These are phyloP conservation scores for Alternaria arbusti DNA, from an alignment of 2,329 filamentous ascomycete species.

Conservation along the genomic window DNA sequence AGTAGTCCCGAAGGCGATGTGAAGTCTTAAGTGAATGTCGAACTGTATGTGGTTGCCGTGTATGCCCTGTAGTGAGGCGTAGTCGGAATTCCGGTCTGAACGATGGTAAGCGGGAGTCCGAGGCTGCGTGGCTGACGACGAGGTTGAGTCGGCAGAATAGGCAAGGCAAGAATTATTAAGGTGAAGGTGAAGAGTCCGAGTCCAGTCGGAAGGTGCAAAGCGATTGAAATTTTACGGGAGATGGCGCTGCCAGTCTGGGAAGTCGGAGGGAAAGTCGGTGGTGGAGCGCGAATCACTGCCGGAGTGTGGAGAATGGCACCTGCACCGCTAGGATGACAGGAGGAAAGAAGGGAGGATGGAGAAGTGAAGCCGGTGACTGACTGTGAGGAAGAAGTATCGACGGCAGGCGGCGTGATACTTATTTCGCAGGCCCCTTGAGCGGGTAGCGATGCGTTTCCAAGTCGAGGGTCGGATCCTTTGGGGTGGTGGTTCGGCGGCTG, in stretches of 20 bases:
- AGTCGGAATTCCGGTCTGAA: conserved; percentile 38
- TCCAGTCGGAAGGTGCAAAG: conserved; percentile 21
- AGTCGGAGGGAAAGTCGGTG: conserved; percentile 20
- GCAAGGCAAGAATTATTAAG: conserved; percentile 36
- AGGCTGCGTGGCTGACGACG: conserved; percentile 40
- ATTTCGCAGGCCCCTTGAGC: conserved; percentile 26
- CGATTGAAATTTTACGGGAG: conserved; percentile 15
- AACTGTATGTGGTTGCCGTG: conserved; percentile 21
- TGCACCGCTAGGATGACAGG: conserved; percentile 41
- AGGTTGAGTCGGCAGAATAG: conserved; percentile 30
- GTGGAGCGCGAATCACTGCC: conserved; percentile 33
- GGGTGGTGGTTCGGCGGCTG: conserved; percentile 34
- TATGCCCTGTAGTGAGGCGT: conserved; percentile 38
- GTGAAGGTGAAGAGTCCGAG: conserved; percentile 36
- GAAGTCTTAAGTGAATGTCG: conserved; percentile 24
- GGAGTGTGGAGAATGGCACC: conserved; percentile 31
- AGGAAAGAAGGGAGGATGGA: conserved; percentile 29
- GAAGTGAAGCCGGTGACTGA: conserved; percentile 40
- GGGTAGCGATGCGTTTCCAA: conserved; percentile 21
- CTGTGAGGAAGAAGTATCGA: conserved; percentile 29
- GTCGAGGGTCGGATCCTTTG: conserved; percentile 26
- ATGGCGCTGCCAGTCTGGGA: conserved; percentile 41
- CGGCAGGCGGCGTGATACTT: conserved; percentile 43
- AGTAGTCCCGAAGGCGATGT: conserved; percentile 19
- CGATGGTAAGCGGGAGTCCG: conserved; percentile 44